Evolutionary conservation across 2,329 filamentous ascomycete species (phyloP).

Genomic region (Clathrospora elynae): DNA sequence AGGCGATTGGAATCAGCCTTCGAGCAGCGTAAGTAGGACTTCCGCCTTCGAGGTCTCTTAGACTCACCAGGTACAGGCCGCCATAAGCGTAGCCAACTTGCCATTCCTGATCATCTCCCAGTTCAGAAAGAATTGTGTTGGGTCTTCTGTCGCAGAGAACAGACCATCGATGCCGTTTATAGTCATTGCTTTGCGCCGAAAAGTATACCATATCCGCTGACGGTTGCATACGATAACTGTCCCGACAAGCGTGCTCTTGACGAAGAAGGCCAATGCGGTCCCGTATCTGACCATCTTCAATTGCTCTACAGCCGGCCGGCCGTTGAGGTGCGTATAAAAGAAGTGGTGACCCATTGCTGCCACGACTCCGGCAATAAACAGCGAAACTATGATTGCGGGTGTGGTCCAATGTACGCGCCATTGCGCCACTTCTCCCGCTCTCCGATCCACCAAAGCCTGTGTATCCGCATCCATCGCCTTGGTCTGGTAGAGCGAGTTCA

Average conservation of each 20-base stretch:
- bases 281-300: constrained; percentile 45
- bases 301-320: constrained; percentile 38
- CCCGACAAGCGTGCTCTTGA: constrained; percentile 45
- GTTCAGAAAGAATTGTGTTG: constrained; percentile 39
- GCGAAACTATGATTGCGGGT: constrained; percentile 32
- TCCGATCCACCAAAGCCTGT: constrained; percentile 40
- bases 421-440: constrained; percentile 42
- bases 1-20: constrained; percentile 46
- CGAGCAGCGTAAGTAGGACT: constrained; percentile 1
- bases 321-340: constrained; percentile 42
- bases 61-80: constrained; percentile 42
- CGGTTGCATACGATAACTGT: constrained; percentile 44
- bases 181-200: constrained; percentile 45
- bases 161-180: constrained; percentile 47
- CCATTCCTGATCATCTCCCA: constrained; percentile 45
- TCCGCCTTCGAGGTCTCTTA: not conserved
- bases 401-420: constrained; percentile 47
- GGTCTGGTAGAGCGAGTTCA: constrained; percentile 30
- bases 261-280: constrained; percentile 47
- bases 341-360: constrained; percentile 46
- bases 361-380: constrained; percentile 40
- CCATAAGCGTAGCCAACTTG: constrained; percentile 47
- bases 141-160: constrained; percentile 46
- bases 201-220: constrained; percentile 48
- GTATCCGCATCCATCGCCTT: constrained; percentile 40